Evolutionary conservation across 495 filamentous ascomycete species (phyloP).

Genomic region (Bacidia gigantensis): DNA sequence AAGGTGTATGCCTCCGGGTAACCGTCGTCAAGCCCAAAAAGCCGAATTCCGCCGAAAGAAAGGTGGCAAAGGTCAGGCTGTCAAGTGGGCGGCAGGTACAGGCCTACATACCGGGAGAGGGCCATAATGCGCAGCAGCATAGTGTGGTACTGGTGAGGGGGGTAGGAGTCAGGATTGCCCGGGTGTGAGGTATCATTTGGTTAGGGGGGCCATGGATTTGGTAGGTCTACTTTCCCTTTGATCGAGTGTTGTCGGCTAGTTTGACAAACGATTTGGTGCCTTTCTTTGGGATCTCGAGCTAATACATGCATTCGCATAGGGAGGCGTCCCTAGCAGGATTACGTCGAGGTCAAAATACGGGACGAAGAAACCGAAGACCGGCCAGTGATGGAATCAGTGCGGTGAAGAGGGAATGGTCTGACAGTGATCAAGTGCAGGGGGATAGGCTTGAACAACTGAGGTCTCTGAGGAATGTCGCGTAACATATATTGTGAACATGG

Average conservation of each 20-base stretch:
- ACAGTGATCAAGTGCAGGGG: too few relatives aligned
- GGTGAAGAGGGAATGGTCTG: too few relatives aligned
- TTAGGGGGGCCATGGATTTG: slow-evolving; percentile 87
- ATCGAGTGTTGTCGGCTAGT: slow-evolving; percentile 1
- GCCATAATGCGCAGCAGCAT: slow-evolving; percentile 98
- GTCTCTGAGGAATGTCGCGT: too few relatives aligned
- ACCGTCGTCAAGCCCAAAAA: slow-evolving; percentile 92
- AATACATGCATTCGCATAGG: slow-evolving; percentile 37
- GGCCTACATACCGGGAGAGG: slow-evolving; percentile 22
- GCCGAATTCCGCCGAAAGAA: slow-evolving; percentile 90
- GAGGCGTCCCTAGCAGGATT: slow-evolving; percentile 74
- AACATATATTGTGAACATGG: too few relatives aligned
- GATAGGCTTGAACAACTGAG: too few relatives aligned
- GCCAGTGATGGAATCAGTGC: too few relatives aligned
- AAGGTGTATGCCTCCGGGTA: slow-evolving; percentile 90
- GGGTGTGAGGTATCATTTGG: slow-evolving; percentile 88
- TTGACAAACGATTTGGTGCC: slow-evolving; percentile 1
- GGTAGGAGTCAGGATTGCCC: slow-evolving; percentile 89
- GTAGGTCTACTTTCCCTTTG: slow-evolving; percentile 37
- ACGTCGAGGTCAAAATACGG: slow-evolving; percentile 90
- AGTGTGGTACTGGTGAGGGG: slow-evolving; percentile 88
- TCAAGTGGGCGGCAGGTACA: slow-evolving; percentile 46
- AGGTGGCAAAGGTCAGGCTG: slow-evolving; percentile 76
- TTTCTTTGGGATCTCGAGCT: slow-evolving; percentile 8
- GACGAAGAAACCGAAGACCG: slow-evolving; percentile 88